Conservation (phyloP, 164 flowering plant species). For the grape (Vitis vinifera) region ASM3070453v1 NC_081805.1:25810001-25810500, state of each 20-base stretch:
- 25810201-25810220: slow-evolving; percentile 82
- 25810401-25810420: slow-evolving; percentile 84
- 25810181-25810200: slow-evolving; percentile 76
- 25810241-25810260: slow-evolving; percentile 87
- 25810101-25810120: too few species aligned
- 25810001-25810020: too few species aligned
- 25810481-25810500: slow-evolving; percentile 58
- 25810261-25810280: slow-evolving; percentile 81
- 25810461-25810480: slow-evolving; percentile 63
- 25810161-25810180: slow-evolving; percentile 75
- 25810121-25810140: slow-evolving; percentile 68
- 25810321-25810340: slow-evolving; percentile 77
- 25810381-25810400: slow-evolving; percentile 66
- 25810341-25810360: slow-evolving; percentile 58
- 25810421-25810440: slow-evolving; percentile 52
- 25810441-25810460: slow-evolving; percentile 91
- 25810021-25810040: too few species aligned
- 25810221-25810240: slow-evolving; percentile 90
- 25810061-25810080: too few species aligned
- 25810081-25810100: too few species aligned
- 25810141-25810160: slow-evolving; percentile 66
- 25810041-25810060: too few species aligned
- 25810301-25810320: slow-evolving; percentile 73
- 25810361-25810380: slow-evolving; percentile 64
- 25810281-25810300: slow-evolving; percentile 84